Conservation (phyloP, 305 asterid species). For the Rubia balearica region DNA sequence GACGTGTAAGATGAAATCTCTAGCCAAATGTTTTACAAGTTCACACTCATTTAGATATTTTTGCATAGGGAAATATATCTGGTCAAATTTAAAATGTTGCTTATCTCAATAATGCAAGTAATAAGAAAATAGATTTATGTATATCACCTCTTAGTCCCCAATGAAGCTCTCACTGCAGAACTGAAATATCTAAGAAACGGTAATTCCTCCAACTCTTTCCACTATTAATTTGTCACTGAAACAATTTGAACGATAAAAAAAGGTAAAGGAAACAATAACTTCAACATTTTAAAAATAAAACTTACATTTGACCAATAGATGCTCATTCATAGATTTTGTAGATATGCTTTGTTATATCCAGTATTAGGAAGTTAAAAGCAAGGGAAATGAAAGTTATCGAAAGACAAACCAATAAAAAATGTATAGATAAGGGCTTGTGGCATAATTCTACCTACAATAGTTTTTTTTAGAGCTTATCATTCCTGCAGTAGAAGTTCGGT, state of each 20-base stretch:
- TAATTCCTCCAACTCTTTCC: conserved; percentile 55
- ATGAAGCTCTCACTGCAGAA: conserved; percentile 63
- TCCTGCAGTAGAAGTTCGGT: too few relatives aligned
- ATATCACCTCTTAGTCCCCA: conserved; percentile 73
- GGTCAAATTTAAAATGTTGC: neutral
- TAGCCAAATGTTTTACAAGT: neutral
- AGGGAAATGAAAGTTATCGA: too few relatives aligned
- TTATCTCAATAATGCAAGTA: conserved; percentile 7
- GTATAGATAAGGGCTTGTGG: too few relatives aligned
- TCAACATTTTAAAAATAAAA: too few relatives aligned
- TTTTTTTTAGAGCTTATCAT: too few relatives aligned
- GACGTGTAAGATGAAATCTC: neutral
- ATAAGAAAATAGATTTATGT: neutral
- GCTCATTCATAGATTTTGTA: too few relatives aligned
- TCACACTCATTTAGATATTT: neutral
- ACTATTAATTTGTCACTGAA: conserved; percentile 70
- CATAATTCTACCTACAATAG: too few relatives aligned
- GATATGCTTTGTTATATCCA: too few relatives aligned
- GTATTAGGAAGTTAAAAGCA: too few relatives aligned
- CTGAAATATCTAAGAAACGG: conserved; percentile 78
- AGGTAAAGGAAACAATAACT: neutral
- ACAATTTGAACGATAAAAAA: conserved; percentile 21
- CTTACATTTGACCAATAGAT: neutral
- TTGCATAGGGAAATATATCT: too few relatives aligned
- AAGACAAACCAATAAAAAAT: too few relatives aligned